Base-by-base conservation (phyloP, 1,139 yeast genomes). In the Torulaspora pretoriensis region DNA sequence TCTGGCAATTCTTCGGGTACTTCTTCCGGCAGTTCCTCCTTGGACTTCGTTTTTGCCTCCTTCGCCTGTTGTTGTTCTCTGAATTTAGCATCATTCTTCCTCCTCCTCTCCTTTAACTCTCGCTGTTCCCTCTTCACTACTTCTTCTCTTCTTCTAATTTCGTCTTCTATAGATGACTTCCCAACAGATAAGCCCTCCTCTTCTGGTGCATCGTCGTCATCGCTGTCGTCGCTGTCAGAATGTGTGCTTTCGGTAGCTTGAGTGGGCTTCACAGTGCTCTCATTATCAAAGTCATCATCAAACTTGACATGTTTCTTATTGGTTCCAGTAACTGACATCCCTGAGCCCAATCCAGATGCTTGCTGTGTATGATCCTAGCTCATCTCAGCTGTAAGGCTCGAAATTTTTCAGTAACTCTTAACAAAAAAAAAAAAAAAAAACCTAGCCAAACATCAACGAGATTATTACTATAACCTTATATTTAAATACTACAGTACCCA, bases 401-500 rank as follows among this genome's bases (percentile, higher is more conserved):
- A 44, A 44, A 44, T 44, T 44, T 44, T 44, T 44, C 36, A 42
- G 5, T 10, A 29, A 3, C 10, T 19, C 6, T 19, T 6, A 7
- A 16, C 2, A 16, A 8, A 13, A 13, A 29, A 24, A 34, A 25
- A 25, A 36, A n/a, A 29, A 22, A 19, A 35, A n/a, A n/a, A n/a
- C n/a, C n/a, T 12, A 4, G 22, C 19, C 17, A 6, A 35, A 32
- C 35, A 19, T 26, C 33, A 33, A 32, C 16, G 32, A 14, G 19
- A 13, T 12, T 29, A 13, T 12, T 29, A 23, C 17, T 19, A 24
- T 34, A 28, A 28, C 28, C 34, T 9, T 28, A 14, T 35, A 19
- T 16, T 33, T 24, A 44, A 10, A 38, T 35, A 27, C 47, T 46
- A 24, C 71, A 61, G 72, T 86, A 88, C 39, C 96, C 96, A 56